Evolutionary conservation across 805 yeast species (phyloP).

Genomic region (Monosporozyma aerobia): DNA sequence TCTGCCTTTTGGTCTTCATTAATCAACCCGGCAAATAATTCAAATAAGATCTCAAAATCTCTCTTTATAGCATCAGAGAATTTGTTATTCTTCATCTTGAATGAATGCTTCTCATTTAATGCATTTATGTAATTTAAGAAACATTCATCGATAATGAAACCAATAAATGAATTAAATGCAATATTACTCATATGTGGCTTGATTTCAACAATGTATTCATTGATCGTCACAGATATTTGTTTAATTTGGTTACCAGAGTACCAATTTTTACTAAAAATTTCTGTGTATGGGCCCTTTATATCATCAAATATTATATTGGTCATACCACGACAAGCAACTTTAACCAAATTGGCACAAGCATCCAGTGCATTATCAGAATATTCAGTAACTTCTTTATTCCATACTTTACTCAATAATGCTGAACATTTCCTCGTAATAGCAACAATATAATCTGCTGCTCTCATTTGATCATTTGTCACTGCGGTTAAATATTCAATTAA

Average conservation of each 20-base stretch:
- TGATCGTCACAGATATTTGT: constrained; percentile 61
- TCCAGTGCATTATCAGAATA: constrained; percentile 60
- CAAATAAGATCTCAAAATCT: constrained; percentile 51
- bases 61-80: constrained; percentile 44
- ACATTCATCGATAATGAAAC: constrained; percentile 44
- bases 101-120: constrained; percentile 34
- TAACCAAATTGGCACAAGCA: constrained; percentile 68
- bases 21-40: constrained; percentile 40
- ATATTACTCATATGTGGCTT: constrained; percentile 43
- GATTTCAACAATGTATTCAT: constrained; percentile 64
- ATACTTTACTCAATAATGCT: constrained; percentile 47
- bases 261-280: constrained; percentile 65
- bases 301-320: constrained; percentile 64
- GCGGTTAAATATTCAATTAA: constrained; percentile 74
- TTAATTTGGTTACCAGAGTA: constrained; percentile 48
- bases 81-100: constrained; percentile 36
- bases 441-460: constrained; percentile 60
- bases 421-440: constrained; percentile 58
- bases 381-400: constrained; percentile 48
- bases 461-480: constrained; percentile 73
- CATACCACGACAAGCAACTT: constrained; percentile 48
- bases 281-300: constrained; percentile 49
- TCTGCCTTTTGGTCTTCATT: constrained; percentile 29
- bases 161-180: constrained; percentile 45
- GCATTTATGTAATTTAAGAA: constrained; percentile 42